Evolutionary conservation across 306 rosid species (phyloP).

Genomic region (Luffa aegyptiaca): DNA sequence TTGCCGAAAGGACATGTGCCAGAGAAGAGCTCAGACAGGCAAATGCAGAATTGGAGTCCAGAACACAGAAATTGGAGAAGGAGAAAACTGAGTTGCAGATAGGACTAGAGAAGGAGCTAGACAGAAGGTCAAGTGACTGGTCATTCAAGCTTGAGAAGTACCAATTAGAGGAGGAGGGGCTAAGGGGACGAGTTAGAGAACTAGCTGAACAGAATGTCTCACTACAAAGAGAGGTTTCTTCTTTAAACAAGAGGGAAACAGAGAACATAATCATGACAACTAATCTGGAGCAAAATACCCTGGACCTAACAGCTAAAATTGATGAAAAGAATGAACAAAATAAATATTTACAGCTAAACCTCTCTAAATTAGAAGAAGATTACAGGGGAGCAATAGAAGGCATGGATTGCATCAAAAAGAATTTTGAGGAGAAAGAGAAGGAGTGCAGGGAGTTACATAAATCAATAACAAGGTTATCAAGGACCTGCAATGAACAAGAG

Average conservation of each 20-base stretch:
- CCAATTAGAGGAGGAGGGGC: constrained; percentile 81
- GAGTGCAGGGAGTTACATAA: constrained; percentile 78
- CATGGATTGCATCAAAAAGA: constrained; percentile 39
- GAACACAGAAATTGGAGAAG: constrained; percentile 54
- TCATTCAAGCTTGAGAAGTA: constrained; percentile 80
- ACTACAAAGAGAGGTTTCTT: constrained; percentile 80
- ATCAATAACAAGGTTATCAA: constrained; percentile 56
- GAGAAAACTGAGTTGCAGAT: constrained; percentile 85
- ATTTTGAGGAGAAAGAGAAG: constrained; percentile 64
- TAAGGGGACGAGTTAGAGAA: constrained; percentile 93
- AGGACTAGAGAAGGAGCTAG: constrained; percentile 80
- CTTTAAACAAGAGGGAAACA: constrained; percentile 54
- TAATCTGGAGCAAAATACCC: constrained; percentile 45
- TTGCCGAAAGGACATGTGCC: constrained; percentile 59
- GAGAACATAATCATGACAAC: constrained; percentile 42
- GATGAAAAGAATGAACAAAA: constrained; percentile 49
- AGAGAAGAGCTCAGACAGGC: constrained; percentile 51
- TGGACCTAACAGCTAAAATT: constrained; percentile 39
- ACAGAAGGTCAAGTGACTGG: constrained; percentile 96
- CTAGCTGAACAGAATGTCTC: constrained; percentile 97
- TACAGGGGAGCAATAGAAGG: constrained; percentile 46
- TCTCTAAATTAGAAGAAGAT: constrained; percentile 53
- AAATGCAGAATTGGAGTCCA: constrained; percentile 50
- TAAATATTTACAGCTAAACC: constrained; percentile 39
- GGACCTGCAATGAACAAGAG: constrained; percentile 89